Conservation (phyloP, 176 grass and related monocot species). For the Oryza glumipatula region DNA sequence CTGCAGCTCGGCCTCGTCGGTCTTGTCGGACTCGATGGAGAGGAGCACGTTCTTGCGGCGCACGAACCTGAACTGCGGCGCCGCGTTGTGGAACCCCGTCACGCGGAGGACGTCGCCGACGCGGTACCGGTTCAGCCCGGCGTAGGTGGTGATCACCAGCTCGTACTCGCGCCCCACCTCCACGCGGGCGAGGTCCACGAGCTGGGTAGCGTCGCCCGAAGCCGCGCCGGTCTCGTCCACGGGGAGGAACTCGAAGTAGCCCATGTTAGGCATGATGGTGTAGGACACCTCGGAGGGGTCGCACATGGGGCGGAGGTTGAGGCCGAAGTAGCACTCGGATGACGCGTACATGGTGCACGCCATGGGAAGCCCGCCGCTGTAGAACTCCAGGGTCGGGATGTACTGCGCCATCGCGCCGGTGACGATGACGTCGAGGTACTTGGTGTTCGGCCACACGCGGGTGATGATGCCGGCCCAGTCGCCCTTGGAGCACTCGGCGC, state of each 20-base stretch:
- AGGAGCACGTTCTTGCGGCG: conserved; percentile 96
- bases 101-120: conserved; percentile 94
- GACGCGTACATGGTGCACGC: conserved; percentile 98
- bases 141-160: conserved; percentile 96
- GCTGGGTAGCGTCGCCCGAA: conserved; percentile 34
- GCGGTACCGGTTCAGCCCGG: conserved; percentile 87
- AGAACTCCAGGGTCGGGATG: conserved; percentile 82
- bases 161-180: conserved; percentile 87
- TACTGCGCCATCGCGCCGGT: conserved; percentile 98
- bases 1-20: conserved; percentile 94
- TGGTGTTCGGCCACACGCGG: conserved; percentile 87
- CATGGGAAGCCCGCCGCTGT: conserved; percentile 89
- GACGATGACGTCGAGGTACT: conserved; percentile 96
- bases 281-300: conserved; percentile 85
- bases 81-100: conserved; percentile 78
- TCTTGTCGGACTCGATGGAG: conserved; percentile 97
- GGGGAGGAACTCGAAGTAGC: conserved; percentile 96
- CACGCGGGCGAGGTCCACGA: conserved; percentile 88
- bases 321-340: conserved; percentile 92
- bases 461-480: conserved; percentile 89
- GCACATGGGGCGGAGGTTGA: conserved; percentile 92
- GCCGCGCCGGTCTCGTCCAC: conserved; percentile 42
- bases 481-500: conserved; percentile 61
- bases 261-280: conserved; percentile 99
- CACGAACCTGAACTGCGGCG: conserved; percentile 89